Percentiles rank a stretch among this genome's conserved stretches.
Conservation (phyloP, 768 basidiomycete species). For the Suillus paluster region DNA sequence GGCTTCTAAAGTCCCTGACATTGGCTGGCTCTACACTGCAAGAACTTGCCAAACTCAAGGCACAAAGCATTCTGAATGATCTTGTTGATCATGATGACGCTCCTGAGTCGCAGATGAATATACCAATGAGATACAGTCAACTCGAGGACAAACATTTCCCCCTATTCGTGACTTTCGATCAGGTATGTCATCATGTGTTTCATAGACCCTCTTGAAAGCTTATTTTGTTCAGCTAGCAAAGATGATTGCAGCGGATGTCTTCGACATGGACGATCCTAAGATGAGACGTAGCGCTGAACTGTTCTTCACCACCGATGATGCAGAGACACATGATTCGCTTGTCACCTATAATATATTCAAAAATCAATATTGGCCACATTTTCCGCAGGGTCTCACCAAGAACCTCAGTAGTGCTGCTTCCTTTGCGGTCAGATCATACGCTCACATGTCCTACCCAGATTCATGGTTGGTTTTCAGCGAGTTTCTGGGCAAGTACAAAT, state of each 20-base stretch:
- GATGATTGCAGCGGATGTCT: constrained; percentile 32
- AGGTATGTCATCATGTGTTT: constrained; percentile 38
- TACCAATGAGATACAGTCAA: constrained; percentile 55
- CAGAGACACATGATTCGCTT: constrained; percentile 21
- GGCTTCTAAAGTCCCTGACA: constrained; percentile 50
- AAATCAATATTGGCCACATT: constrained; percentile 60
- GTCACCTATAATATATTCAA: constrained; percentile 55
- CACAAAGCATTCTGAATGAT: constrained; percentile 28
- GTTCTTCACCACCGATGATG: constrained; percentile 20
- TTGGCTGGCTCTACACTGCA: constrained; percentile 39
- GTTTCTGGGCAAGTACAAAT: constrained; percentile 54
- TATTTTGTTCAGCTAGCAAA: constrained; percentile 20
- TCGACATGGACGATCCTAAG: constrained; percentile 11
- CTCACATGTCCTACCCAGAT: constrained; percentile 43
- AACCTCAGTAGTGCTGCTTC: constrained; percentile 48
- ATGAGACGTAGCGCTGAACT: constrained; percentile 9
- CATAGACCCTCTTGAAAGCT: background rate
- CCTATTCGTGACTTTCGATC: constrained; percentile 68
- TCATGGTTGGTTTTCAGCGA: constrained; percentile 67
- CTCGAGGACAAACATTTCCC: constrained; percentile 68
- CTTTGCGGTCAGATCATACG: background rate
- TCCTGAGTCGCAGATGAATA: constrained; percentile 27
- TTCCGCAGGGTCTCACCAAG: constrained; percentile 53
- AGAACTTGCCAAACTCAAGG: constrained; percentile 40
- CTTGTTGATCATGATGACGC: constrained; percentile 41